phyloP scores from a whole-genome alignment of 2,329 filamentous ascomycete species.

The Colletotrichum brevisporum region DNA sequence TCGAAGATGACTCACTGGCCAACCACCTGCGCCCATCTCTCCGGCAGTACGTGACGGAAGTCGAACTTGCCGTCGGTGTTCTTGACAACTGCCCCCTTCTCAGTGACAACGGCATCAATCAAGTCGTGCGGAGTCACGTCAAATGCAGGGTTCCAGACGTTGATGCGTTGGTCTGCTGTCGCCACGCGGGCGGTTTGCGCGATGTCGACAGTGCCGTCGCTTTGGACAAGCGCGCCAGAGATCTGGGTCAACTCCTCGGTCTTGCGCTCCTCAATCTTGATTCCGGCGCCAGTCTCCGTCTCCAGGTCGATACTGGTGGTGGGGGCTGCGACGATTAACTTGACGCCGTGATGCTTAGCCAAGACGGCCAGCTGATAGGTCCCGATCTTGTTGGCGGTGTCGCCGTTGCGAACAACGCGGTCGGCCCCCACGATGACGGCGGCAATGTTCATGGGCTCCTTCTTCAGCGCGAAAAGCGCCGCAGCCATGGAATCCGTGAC shows the following conservation, averaged over 20 bases:
- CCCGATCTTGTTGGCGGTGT: conserved; percentile 98
- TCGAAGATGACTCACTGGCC: conserved; percentile 10
- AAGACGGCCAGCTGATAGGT: conserved; percentile 95
- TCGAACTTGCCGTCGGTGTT: conserved; percentile 78
- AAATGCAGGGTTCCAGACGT: conserved; percentile 97
- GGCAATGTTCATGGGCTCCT: conserved; percentile 76
- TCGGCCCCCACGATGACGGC: conserved; percentile 96
- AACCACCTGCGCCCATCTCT: conserved; percentile 62
- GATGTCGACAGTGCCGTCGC: conserved; percentile 75
- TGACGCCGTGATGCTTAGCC: conserved; percentile 88
- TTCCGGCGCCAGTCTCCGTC: conserved; percentile 82
- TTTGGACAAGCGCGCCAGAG: conserved; percentile 79
- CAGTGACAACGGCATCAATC: conserved; percentile 95
- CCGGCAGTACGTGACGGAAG: conserved; percentile 69
- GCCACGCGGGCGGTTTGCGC: conserved; percentile 78
- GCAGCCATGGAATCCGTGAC: conserved; percentile 98
- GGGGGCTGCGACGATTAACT: conserved; percentile 95
- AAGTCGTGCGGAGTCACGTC: conserved; percentile 91
- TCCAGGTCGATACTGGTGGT: conserved; percentile 92
- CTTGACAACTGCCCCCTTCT: conserved; percentile 89
- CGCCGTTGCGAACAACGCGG: conserved; percentile 94
- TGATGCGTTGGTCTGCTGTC: conserved; percentile 82
- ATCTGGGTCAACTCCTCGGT: conserved; percentile 87
- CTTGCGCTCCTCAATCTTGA: conserved; percentile 91
- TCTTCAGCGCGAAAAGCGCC: conserved; percentile 79